Base-by-base conservation (phyloP, 257 asterid genomes). In the Salvia hispanica region DNA sequence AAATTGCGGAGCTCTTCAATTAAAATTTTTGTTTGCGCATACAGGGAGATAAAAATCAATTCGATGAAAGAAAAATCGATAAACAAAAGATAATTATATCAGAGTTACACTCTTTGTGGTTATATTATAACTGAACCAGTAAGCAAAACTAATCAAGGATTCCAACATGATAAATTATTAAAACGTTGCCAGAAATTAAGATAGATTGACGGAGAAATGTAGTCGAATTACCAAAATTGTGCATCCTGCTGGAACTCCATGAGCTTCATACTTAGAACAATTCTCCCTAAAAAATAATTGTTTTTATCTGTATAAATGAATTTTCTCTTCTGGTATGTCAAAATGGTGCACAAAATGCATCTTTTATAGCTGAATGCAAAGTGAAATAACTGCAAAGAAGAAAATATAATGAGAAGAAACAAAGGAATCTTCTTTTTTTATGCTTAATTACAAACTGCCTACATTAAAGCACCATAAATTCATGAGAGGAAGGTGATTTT, bases 341-440 rank as follows among this genome's bases (percentile, higher is more conserved):
- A 64, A 64, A 72, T 31, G 60, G 9, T 40, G 59, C 4, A 50
- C 48, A 60, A 52, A 21, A 28, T 2, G 12, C 25, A 7, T 40
- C 44, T 33, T 68, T 39, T 39, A 67, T 62, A 74, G 40, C 7
- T 18, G 37, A 69, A 68, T 45, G 18, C 48, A 0, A 9, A 55
- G 64, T 31, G 55, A 14, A 61, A 16, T 9, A 25, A 4, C 21
- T 11, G 40, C 74, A 44, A 11, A 18, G 6, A 6, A 11, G 25
- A 7, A 46, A 33, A 53, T 42, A 5, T 0, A 25, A 28, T 28
- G n/a, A 42, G 44, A 61, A 51, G 11, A 53, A n/a, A 37, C 40
- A 59, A 66, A 61, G 14, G 54, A 61, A 60, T 53, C 65, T 54
- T 68, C 1, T 69, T 62, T 69, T 54, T 54, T 13, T 46, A 25